Evolutionary conservation across 202 grass and related monocot species (phyloP).

Genomic region (Zoysia matrella): DNA sequence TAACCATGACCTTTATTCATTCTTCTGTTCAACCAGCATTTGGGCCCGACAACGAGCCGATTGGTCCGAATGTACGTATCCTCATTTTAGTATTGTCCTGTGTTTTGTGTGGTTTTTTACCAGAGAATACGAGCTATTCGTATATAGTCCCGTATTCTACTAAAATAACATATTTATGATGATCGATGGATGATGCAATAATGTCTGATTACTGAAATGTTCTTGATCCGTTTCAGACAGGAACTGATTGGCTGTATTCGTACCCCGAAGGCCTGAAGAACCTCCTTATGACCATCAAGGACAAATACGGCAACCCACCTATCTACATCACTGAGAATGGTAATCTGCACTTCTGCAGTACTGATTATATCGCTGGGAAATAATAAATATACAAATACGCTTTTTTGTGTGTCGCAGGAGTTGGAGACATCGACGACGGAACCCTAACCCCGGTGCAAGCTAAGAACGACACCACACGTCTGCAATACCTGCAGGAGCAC

Average conservation of each 20-base stretch:
- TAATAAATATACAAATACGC: too few relatives aligned
- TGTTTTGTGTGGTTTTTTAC: too few relatives aligned
- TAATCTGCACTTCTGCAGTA: background rate
- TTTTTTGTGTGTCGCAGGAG: background rate
- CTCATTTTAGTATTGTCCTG: too few relatives aligned
- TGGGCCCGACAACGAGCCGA: too few relatives aligned
- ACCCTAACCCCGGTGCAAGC: background rate
- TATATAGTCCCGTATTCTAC: too few relatives aligned
- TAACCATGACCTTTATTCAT: too few relatives aligned
- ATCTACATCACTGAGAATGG: conserved; percentile 51
- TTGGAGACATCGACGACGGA: background rate
- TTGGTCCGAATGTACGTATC: too few relatives aligned
- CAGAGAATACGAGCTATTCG: too few relatives aligned
- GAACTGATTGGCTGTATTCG: background rate
- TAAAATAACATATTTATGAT: background rate
- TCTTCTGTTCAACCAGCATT: too few relatives aligned
- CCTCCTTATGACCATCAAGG: conserved; percentile 35
- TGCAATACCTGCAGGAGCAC: conserved; percentile 29
- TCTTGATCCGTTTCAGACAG: background rate
- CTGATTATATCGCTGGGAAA: background rate
- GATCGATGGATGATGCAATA: too few relatives aligned
- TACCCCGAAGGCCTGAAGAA: conserved; percentile 40
- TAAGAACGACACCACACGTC: background rate
- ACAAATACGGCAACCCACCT: conserved; percentile 42
- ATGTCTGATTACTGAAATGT: background rate